Evolutionary conservation across 257 asterid species (phyloP).

Genomic region (Lavandula angustifolia): DNA sequence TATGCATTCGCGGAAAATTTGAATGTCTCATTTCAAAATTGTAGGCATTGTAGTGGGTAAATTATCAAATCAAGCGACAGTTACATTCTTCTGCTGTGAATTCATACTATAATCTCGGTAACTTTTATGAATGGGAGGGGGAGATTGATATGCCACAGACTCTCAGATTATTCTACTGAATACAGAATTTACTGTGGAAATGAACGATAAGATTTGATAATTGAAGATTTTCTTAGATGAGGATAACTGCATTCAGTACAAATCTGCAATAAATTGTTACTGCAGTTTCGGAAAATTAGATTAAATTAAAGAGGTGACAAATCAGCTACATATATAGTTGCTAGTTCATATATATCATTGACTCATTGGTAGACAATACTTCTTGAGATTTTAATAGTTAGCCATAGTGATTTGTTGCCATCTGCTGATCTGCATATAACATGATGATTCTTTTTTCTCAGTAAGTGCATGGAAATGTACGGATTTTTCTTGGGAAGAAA

Average conservation of each 20-base stretch:
- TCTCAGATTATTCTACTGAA: too few species aligned
- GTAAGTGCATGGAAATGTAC: too few species aligned
- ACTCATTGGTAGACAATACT: background rate
- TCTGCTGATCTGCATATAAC: background rate
- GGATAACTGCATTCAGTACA: background rate
- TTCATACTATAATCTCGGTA: background rate
- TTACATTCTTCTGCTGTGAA: background rate
- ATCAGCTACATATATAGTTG: background rate
- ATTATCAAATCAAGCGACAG: background rate
- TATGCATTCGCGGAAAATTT: too few species aligned
- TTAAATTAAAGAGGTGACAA: background rate
- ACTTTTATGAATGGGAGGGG: background rate
- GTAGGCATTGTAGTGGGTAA: too few species aligned
- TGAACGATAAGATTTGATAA: too few species aligned
- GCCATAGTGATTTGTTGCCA: background rate
- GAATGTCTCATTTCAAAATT: too few species aligned
- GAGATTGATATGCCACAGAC: background rate
- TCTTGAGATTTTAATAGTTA: background rate
- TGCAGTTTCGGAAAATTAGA: background rate
- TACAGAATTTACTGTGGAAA: too few species aligned
- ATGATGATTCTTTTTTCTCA: too few species aligned
- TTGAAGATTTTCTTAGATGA: too few species aligned
- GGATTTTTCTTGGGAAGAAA: too few species aligned
- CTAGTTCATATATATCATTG: background rate
- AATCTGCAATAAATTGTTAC: background rate